Conservation (phyloP, 176 grass and related monocot species). For the Dactylis glomerata region DNA sequence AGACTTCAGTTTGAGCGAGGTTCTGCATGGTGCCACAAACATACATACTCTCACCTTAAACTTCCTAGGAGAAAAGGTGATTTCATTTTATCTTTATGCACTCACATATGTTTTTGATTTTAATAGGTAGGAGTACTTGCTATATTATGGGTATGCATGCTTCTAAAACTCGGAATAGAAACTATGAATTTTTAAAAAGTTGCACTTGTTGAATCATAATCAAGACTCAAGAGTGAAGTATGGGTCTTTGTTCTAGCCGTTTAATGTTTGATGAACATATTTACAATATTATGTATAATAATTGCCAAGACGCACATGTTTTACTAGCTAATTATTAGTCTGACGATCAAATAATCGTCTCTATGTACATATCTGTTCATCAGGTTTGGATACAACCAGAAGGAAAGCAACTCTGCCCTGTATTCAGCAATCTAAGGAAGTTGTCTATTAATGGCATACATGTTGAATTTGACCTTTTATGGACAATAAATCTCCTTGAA, state of each 20-base stretch:
- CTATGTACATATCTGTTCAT: not conserved
- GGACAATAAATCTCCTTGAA: constrained; percentile 22
- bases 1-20: not conserved
- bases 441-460: not conserved
- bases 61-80: constrained; percentile 17
- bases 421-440: not conserved
- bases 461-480: constrained; percentile 23
- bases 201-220: no score
- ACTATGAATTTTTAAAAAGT: no score
- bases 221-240: not conserved
- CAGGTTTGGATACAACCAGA: constrained; percentile 25
- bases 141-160: not conserved
- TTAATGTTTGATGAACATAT: not conserved
- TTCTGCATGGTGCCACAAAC: not conserved
- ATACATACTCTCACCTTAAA: not conserved
- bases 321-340: not conserved
- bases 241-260: not conserved
- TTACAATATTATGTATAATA: not conserved
- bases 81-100: not conserved
- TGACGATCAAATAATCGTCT: not conserved
- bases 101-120: not conserved
- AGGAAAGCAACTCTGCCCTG: not conserved
- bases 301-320: not conserved
- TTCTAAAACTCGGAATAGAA: no score
- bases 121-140: not conserved